Conservation (phyloP, 2,329 filamentous ascomycete species). For the Plectosphaerella sp. region DNA sequence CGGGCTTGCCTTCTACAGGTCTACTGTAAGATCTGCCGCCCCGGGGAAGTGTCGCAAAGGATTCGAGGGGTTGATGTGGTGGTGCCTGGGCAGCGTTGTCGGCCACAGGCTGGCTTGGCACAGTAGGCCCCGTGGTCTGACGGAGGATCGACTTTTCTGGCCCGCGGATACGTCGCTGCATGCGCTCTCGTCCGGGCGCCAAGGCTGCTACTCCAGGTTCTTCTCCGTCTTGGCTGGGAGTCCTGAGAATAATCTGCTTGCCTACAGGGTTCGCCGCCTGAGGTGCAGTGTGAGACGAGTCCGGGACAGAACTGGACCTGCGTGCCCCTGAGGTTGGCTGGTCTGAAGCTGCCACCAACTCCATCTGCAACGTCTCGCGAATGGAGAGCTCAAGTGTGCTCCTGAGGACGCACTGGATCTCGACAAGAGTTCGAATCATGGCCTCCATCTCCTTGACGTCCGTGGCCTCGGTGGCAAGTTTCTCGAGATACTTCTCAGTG, state of each 20-base stretch:
- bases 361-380: background rate
- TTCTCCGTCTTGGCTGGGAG: background rate
- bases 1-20: background rate
- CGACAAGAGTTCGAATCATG: background rate
- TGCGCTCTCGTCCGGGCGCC: background rate
- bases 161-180: background rate
- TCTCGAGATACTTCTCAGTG: background rate
- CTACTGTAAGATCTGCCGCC: background rate
- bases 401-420: background rate
- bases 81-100: background rate
- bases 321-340: too few relatives aligned
- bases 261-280: background rate
- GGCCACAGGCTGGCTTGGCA: background rate
- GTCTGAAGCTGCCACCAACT: background rate
- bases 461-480: background rate
- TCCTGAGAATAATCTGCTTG: background rate
- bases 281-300: background rate
- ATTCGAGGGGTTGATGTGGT: background rate
- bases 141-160: background rate
- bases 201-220: background rate
- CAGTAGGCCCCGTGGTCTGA: background rate
- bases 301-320: background rate
- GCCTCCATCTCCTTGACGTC: background rate
- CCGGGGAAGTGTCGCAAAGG: background rate
- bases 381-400: background rate